A percentile compares a stretch with the other conserved stretches of the same genome.
Evolutionary conservation across 176 grass and related monocot genomes (phyloP).

Genomic region (Chloris gayana): DNA sequence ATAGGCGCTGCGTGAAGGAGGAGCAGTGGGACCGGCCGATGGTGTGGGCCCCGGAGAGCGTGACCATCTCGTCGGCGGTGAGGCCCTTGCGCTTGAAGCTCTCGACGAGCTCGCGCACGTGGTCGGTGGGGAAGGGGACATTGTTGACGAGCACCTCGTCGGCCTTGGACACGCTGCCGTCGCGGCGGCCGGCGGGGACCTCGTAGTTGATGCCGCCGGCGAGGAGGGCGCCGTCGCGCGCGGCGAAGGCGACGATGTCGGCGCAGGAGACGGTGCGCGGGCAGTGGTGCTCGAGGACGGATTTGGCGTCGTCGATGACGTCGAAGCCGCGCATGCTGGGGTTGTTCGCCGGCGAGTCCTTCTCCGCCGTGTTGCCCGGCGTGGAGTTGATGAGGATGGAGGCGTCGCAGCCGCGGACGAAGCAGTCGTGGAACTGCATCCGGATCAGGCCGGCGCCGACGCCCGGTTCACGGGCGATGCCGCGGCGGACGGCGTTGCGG

Average conservation of each 20-base stretch:
- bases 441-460: conserved; percentile 61
- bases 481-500: conserved; percentile 51
- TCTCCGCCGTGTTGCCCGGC: conserved; percentile 40
- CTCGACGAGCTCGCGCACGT: not conserved
- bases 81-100: conserved; percentile 10
- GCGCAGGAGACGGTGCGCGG: conserved; percentile 67
- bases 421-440: conserved; percentile 89
- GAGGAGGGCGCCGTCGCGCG: conserved; percentile 45
- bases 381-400: conserved; percentile 59
- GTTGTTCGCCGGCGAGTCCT: conserved; percentile 45
- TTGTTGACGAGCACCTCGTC: not conserved
- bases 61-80: conserved; percentile 29
- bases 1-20: not conserved
- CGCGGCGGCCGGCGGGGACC: not conserved
- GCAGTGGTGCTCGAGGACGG: conserved; percentile 41
- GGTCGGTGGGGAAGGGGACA: not conserved
- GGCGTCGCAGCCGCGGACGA: conserved; percentile 64
- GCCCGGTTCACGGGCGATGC: conserved; percentile 34
- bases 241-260: conserved; percentile 59
- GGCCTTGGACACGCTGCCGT: not conserved
- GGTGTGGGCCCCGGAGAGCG: conserved; percentile 53
- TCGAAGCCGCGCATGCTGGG: conserved; percentile 63
- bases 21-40: conserved; percentile 26
- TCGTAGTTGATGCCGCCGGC: conserved; percentile 4
- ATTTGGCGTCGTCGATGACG: conserved; percentile 67